phyloP scores from a whole-genome alignment of 345 rosid species.

The Boechera stricta region DNA sequence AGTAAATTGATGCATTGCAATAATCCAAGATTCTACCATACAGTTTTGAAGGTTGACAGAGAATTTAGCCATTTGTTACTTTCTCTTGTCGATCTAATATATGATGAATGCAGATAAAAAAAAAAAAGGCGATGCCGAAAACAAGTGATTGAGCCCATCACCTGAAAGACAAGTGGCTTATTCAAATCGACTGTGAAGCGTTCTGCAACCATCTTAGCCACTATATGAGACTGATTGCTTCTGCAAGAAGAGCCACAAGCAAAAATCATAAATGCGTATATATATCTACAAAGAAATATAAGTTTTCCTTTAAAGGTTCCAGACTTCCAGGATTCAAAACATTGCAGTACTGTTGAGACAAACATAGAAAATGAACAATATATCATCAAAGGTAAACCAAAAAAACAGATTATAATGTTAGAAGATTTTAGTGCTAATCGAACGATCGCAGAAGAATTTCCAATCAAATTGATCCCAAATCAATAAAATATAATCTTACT shows the following conservation, averaged over 20 bases:
- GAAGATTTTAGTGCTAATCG: neutral
- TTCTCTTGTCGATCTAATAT: neutral
- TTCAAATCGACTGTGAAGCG: conserved; percentile 80
- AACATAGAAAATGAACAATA: conserved; percentile 5
- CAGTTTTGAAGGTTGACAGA: neutral
- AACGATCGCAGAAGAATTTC: neutral
- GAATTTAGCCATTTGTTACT: neutral
- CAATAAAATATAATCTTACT: neutral
- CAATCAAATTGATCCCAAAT: neutral
- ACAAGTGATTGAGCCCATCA: conserved; percentile 31
- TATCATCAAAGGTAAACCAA: conserved; percentile 8
- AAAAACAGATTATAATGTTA: neutral
- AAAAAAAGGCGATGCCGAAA: neutral
- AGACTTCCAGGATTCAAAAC: neutral
- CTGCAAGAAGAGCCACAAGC: conserved; percentile 5
- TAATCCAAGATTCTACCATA: neutral
- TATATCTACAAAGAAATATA: neutral
- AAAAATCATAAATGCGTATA: conserved; percentile 17
- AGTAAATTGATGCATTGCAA: conserved; percentile 2
- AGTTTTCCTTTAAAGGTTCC: neutral
- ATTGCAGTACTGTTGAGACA: neutral
- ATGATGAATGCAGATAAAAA: conserved; percentile 8
- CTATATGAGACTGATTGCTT: conserved; percentile 37
- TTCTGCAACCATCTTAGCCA: conserved; percentile 75
- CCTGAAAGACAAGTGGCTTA: conserved; percentile 96